These are phyloP conservation scores for Picea glauca DNA, from an alignment of 75 land plant genomes.

Conservation along the genomic window DNA sequence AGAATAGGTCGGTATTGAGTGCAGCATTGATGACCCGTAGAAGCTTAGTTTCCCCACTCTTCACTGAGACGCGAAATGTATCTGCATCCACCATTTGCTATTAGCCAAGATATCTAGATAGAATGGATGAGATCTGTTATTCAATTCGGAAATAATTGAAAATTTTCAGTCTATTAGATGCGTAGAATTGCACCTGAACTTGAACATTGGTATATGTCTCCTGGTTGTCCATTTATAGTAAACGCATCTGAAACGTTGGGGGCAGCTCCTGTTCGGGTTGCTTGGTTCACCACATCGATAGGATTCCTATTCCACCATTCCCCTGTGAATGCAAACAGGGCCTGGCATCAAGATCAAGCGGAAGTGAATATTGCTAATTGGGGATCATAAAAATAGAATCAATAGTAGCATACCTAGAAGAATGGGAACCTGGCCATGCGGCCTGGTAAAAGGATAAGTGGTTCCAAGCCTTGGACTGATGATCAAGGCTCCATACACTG, in stretches of 20 bases:
- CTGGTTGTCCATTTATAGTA: conserved; percentile 34
- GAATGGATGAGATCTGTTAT: no score
- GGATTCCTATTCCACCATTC: conserved; percentile 45
- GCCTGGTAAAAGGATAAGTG: conserved; percentile 11
- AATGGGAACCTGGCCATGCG: conserved; percentile 10
- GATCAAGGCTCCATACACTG: conserved; percentile 28
- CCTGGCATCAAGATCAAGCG: no score
- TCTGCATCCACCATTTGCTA: no score
- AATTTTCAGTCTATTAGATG: no score
- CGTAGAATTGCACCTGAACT: not conserved
- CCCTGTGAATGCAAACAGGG: conserved; percentile 9
- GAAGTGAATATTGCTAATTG: no score
- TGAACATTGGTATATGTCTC: conserved; percentile 31
- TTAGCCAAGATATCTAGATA: no score
- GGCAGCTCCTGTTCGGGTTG: conserved; percentile 25
- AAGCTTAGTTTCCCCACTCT: no score
- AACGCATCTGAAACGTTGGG: conserved; percentile 35
- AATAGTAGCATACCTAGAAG: conserved; percentile 11
- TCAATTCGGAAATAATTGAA: no score
- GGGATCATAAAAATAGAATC: no score
- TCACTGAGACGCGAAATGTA: no score
- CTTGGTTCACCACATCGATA: conserved; percentile 14
- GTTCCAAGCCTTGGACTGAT: conserved; percentile 1
- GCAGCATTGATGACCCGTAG: no score
- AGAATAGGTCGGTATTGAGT: no score